Evolutionary conservation across 2,329 filamentous ascomycete genomes (phyloP), one percentile per base, ranked within the genome.

Genomic region (Aspergillus floridensis): DNA sequence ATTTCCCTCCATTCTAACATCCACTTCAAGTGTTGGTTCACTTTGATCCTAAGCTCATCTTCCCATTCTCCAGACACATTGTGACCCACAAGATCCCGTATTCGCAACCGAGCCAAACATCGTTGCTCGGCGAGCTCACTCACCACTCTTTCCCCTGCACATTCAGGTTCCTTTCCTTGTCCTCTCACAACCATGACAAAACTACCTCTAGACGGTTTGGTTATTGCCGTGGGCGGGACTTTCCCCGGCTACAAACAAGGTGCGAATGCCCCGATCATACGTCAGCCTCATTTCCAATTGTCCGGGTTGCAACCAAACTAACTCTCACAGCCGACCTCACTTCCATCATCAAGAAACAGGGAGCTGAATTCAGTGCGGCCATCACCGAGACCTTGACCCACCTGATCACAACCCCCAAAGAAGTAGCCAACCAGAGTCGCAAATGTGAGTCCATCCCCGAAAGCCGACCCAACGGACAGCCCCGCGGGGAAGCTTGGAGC

Each of bases 161-260:
- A 22, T n/a, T 16, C 14, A n/a, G 19, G 7, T 21, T 7, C 53
- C n/a, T 44, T 21, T 31, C 19, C 26, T 4, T 51, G 24, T 51
- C 32, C 41, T 19, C 26, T 52, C 31, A 32, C 26, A 32, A 24
- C 22, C 38, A 63, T 63, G 61, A 47, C 61, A 49, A 26, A 49
- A 21, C 53, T 49, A 53, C 51, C 63, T 14, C 73, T 76, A 49
- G 72, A 73, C 50, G 63, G 68, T 0, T 54, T 68, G 7, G 63
- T 76, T 5, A 76, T 91, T 49, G 83, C 81, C 22, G 70, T 89
- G 26, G 87, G 84, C 58, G 88, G 88, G 60, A 82, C 82, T 5
- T 87, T 90, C 64, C 74, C 81, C 1, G 77, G 78, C 5, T 72
- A 78, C 26, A 83, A 80, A 3, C 86, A 90, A 64, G 70, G 77